Percentiles rank a stretch among this genome's conserved stretches.
Evolutionary conservation across 208 protist species (phyloP).

Genomic region (Leishmania tarentolae): DNA sequence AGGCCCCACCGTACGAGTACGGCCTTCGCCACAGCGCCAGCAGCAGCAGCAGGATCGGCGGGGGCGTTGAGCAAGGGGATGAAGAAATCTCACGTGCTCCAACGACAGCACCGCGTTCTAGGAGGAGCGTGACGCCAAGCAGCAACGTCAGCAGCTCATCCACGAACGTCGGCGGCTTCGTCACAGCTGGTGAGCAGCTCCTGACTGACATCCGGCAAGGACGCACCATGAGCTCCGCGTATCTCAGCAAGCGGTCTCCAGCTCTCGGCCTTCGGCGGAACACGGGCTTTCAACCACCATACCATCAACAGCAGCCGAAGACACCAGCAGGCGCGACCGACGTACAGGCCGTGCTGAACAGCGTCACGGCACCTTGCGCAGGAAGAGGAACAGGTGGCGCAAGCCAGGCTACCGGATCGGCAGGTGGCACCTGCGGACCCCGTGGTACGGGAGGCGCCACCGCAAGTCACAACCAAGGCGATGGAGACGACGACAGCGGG

Average conservation of each 20-base stretch:
- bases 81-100: background rate
- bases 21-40: background rate
- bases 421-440: background rate
- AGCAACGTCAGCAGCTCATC: conserved; percentile 18
- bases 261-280: conserved; percentile 64
- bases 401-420: background rate
- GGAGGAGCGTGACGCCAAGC: background rate
- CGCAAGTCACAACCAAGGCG: conserved; percentile 9
- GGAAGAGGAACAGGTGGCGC: background rate
- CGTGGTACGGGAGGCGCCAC: background rate
- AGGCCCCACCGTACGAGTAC: conserved; percentile 29
- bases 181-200: conserved; percentile 67
- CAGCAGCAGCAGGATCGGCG: background rate
- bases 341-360: background rate
- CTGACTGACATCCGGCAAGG: conserved; percentile 44
- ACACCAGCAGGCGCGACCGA: conserved; percentile 10
- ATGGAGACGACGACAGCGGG: conserved; percentile 34
- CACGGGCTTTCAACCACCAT: conserved; percentile 54
- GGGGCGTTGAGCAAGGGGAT: background rate
- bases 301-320: conserved; percentile 48
- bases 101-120: background rate
- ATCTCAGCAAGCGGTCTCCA: conserved; percentile 48
- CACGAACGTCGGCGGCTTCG: conserved; percentile 42
- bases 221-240: conserved; percentile 38
- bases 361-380: background rate